Base-by-base conservation (phyloP, 352 stramenopile species). In the Globisporangium parvum region DNA sequence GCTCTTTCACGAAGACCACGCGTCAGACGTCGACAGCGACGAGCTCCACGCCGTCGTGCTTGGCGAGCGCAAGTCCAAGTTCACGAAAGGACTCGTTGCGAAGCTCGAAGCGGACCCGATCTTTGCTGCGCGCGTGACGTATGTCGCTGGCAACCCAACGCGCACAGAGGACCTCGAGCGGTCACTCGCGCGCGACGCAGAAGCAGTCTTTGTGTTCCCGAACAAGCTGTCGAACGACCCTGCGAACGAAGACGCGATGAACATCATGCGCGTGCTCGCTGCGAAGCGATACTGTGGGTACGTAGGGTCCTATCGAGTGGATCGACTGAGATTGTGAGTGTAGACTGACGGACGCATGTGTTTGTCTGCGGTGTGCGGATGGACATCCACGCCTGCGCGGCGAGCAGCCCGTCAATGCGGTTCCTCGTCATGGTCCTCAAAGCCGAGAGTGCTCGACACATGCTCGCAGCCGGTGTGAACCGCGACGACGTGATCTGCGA, bases 1-100 rank as follows among this genome's bases (percentile, higher is more conserved):
- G 56, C 71, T 96, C n/a, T 93, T 96, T 24, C 87, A 96, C 47
- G 79, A 84, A 51, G 87, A 96, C 59, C 87, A 96, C 55, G 41
- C 73, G 8, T 70, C 56, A 4, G 67, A 74, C 21, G 52, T 54
- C 3, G 66, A 81, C 47, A 64, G 73, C 6, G 72, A 87, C 11
- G 64, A 71, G 28, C 65, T 91, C 20, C 69, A 89, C 55, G 78
- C 79, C 9, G 80, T 94, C 26, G 69, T 94, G 3, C 58, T 94
- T 20, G 84, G 78, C 5, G 78, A 91, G 1, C 65, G 69, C 17
- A 84, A 77, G 48, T 77, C 77, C 9, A 87, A 85, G 54, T 94
- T 88, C 57, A 80, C 73, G 1, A 88, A 87, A 23, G 73, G 71
- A 1, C 65, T 94, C 0, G 68, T 94, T 8, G 68, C 73, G 6